Percentiles rank a stretch among this genome's conserved stretches.
These are phyloP conservation scores for Teunomyces pallodes DNA, from an alignment of 805 yeast species.

Conservation along the genomic window DNA sequence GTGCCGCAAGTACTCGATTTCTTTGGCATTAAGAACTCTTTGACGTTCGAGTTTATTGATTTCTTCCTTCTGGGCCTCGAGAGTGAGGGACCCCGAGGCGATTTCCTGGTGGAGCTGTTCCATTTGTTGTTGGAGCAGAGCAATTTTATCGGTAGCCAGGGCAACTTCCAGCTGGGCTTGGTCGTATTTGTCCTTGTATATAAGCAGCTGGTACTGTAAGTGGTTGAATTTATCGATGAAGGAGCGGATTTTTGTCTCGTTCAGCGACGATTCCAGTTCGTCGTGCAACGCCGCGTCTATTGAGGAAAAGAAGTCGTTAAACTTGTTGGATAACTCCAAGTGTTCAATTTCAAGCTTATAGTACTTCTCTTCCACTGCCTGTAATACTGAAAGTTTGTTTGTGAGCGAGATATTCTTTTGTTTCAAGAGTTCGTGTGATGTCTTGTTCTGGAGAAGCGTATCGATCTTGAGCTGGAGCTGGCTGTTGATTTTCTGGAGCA, in stretches of 20 bases:
- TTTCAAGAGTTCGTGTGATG: constrained; percentile 50
- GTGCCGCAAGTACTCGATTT: constrained; percentile 54
- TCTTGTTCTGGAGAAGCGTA: constrained; percentile 45
- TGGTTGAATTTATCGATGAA: constrained; percentile 37
- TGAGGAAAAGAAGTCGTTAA: constrained; percentile 45
- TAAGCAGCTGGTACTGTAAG: constrained; percentile 28
- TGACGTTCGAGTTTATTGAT: constrained; percentile 49
- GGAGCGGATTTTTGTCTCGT: constrained; percentile 11
- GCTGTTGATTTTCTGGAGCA: constrained; percentile 48
- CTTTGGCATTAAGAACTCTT: constrained; percentile 51
- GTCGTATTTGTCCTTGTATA: constrained; percentile 37
- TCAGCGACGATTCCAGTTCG: constrained; percentile 13
- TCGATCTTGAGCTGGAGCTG: constrained; percentile 53
- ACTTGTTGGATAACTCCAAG: constrained; percentile 44
- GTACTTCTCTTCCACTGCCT: constrained; percentile 42
- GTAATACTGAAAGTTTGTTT: constrained; percentile 36
- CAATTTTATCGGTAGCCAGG: constrained; percentile 4
- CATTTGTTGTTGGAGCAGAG: constrained; percentile 1
- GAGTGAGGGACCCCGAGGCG: constrained; percentile 7
- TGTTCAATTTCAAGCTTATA: constrained; percentile 51
- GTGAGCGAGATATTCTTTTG: constrained; percentile 50
- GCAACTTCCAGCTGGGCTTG: constrained; percentile 12
- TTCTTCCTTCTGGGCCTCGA: constrained; percentile 12
- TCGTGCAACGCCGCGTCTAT: constrained; percentile 28
- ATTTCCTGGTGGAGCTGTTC: constrained; percentile 13